phyloP scores from a whole-genome alignment of 208 protist genomes.

The Acanthamoeba culbertsoni region DNA sequence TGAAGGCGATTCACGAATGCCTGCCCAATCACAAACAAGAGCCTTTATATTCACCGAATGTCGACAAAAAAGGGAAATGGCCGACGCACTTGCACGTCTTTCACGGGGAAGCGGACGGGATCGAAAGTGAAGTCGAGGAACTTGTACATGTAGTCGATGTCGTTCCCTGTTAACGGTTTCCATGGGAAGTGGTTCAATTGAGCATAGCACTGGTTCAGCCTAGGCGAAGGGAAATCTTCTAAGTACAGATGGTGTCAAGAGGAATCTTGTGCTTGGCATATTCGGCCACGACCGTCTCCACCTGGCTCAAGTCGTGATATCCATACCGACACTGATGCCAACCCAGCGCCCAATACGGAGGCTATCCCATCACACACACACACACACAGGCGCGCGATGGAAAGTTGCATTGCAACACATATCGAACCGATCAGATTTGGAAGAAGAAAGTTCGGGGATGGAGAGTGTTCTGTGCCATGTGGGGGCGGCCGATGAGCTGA shows the following conservation, averaged over 20 bases:
- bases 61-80: background rate
- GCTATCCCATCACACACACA: background rate
- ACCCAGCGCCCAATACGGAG: constrained; percentile 67
- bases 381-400: background rate
- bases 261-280: constrained; percentile 82
- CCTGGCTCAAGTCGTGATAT: constrained; percentile 76
- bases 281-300: constrained; percentile 73
- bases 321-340: constrained; percentile 87
- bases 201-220: background rate
- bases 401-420: background rate
- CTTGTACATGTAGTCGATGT: constrained; percentile 87
- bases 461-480: constrained; percentile 71
- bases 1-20: constrained; percentile 62
- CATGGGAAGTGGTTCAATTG: background rate
- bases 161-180: constrained; percentile 62
- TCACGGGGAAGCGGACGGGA: constrained; percentile 33
- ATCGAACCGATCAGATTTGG: constrained; percentile 72
- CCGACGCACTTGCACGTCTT: background rate
- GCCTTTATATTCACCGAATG: no score
- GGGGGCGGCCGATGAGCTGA: constrained; percentile 80
- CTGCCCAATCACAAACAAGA: constrained; percentile 1
- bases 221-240: background rate
- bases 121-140: constrained; percentile 77
- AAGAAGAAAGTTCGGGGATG: constrained; percentile 75
- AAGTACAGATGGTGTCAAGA: constrained; percentile 83